Evolutionary conservation across 1,284 basidiomycete genomes (phyloP).

Genomic region (Puccinia hordei): DNA sequence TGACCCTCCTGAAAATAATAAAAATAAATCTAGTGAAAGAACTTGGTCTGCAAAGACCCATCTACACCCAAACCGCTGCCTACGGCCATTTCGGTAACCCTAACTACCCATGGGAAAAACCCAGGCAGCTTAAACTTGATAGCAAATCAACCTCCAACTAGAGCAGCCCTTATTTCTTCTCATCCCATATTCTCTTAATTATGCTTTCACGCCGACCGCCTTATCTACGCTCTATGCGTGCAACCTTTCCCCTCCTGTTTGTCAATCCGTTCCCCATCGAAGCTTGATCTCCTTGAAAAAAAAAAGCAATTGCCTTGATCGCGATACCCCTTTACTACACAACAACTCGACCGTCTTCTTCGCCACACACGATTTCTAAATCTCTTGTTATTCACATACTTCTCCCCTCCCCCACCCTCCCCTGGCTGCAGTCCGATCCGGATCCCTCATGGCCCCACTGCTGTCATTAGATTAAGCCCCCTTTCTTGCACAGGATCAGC

Average conservation of each 20-base stretch:
- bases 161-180: constrained; percentile 2
- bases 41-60: constrained; percentile 88
- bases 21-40: constrained; percentile 75
- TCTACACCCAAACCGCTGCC: constrained; percentile 92
- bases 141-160: not conserved
- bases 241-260: not conserved
- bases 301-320: not conserved
- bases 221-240: not conserved
- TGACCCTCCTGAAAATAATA: not conserved
- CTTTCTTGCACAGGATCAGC: no score
- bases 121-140: constrained; percentile 83
- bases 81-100: constrained; percentile 79
- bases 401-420: no score
- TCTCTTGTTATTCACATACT: no score
- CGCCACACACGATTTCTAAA: not conserved
- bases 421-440: no score
- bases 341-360: not conserved
- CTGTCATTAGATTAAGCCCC: no score
- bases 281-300: constrained; percentile 14
- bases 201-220: not conserved
- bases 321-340: constrained; percentile 1
- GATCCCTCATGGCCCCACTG: no score
- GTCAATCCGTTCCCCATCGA: constrained; percentile 3
- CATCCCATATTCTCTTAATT: not conserved
- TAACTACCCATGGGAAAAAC: constrained; percentile 91